A percentile compares a stretch with the other conserved stretches of the same genome.
phyloP scores from a whole-genome alignment of 352 stramenopile species.

The Pseudoperonospora humuli region DNA sequence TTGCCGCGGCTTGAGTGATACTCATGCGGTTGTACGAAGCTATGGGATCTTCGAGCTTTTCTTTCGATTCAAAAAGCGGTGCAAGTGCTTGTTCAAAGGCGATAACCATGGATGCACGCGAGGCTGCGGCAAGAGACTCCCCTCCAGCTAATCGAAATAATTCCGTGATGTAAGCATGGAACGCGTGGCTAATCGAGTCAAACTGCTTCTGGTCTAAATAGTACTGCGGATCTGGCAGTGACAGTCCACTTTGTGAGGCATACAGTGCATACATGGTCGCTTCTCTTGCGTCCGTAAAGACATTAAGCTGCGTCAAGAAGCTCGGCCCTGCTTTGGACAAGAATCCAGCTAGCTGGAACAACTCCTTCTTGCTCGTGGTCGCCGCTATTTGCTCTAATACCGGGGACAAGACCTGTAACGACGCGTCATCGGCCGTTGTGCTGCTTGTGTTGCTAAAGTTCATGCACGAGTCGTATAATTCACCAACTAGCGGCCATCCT shows the following conservation, averaged over 20 bases:
- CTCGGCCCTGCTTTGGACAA: constrained; percentile 48
- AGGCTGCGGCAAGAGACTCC: constrained; percentile 16
- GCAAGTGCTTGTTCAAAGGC: constrained; percentile 82
- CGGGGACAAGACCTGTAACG: constrained; percentile 20
- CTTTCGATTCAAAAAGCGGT: constrained; percentile 81
- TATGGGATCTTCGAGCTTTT: constrained; percentile 80
- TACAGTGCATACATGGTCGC: constrained; percentile 77
- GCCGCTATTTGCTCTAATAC: constrained; percentile 33
- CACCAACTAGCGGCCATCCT: constrained; percentile 51
- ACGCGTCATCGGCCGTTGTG: constrained; percentile 20
- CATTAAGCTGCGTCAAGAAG: constrained; percentile 75
- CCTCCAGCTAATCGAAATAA: constrained; percentile 67
- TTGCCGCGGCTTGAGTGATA: constrained; percentile 35
- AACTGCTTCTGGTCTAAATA: constrained; percentile 88
- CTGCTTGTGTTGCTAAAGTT: constrained; percentile 46
- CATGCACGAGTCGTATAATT: constrained; percentile 60
- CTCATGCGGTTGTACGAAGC: constrained; percentile 87
- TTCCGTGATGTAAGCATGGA: constrained; percentile 65
- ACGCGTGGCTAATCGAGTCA: constrained; percentile 53
- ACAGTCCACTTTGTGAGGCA: constrained; percentile 77
- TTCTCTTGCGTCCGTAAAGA: constrained; percentile 78
- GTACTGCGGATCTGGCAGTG: constrained; percentile 86
- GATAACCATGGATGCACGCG: constrained; percentile 57
- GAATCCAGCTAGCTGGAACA: constrained; percentile 48
- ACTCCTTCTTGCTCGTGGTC: constrained; percentile 21